Evolutionary conservation across 2,329 filamentous ascomycete species (phyloP), one percentile per base, ranked within the genome.

Genomic region (Rhexocercosporidium sp.): DNA sequence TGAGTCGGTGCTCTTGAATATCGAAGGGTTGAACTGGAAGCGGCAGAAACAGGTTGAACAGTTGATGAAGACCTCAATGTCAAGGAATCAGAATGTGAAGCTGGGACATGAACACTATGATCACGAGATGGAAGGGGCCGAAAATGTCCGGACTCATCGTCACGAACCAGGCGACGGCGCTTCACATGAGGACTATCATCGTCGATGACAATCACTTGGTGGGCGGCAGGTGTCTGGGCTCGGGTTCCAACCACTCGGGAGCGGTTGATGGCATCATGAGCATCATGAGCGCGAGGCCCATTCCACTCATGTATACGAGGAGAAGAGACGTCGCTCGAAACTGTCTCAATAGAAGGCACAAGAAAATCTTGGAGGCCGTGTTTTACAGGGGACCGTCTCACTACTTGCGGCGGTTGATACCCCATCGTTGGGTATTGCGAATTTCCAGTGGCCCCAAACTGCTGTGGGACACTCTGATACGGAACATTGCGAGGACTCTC

Each of bases 301-400:
- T 65, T 49, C 46, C 67, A 65, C 66, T 71, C 69, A 66, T 73
- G 66, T 66, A 66, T 60, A 47, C 62, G 70, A 56, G 68, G 64
- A 66, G 71, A 61, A 41, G 67, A 62, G 65, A 65, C 46, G 71
- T 75, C 71, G 69, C 69, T 72, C 71, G 71, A 68, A 54, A 65
- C 29, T 63, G 71, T 71, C 70, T 78, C 76, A 74, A 78, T 77
- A 20, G 76, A 78, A 67, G 74, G 73, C 49, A 77, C 72, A 64
- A 75, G 74, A 69, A 77, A 69, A 59, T 78, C 75, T 72, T 78
- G 73, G 3, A 75, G 69, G 49, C 70, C 70, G 69, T 71, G 64
- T 53, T 64, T 73, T 39, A 70, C 59, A 57, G 73, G 68, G 67
- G 73, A 71, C 51, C 70, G 66, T 70, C 72, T 73, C 70, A 75